Evolutionary conservation across 371 early-diverging fungal genomes (phyloP), one percentile per base, ranked within the genome.

Genomic region (Cokeromyces recurvatus): DNA sequence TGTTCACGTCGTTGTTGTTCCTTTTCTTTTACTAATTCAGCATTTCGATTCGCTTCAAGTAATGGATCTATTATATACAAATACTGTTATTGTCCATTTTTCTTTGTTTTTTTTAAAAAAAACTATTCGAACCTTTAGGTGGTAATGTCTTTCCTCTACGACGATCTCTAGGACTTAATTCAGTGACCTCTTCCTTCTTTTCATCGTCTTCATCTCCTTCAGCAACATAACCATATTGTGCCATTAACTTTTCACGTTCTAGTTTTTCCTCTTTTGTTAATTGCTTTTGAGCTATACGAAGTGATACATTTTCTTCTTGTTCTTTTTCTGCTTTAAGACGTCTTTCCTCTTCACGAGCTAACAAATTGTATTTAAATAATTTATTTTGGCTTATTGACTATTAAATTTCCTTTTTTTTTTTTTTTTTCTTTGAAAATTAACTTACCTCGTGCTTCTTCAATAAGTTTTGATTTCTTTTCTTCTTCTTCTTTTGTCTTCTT

Each of bases 151-250:
- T 61, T 68, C 77, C 19, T 65, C 74, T 44, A 25, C 59, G 59
- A 31, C 58, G 52, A 5, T 59, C 61, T 40, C 41, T 61, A 2
- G 35, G 45, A n/a, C 38, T 19, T 23, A 25, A 22, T 19, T 39
- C 37, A 4, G 36, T 19, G 5, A 31, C 36, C 9, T 48, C 22
- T 2, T 39, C 45, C 35, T 79, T 65, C 5, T 69, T 74, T 3
- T 68, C 53, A 16, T 38, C 69, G 7, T 46, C 53, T 19, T 42
- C 69, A 8, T 47, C 62, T 15, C 51, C 61, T 25, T 72, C 74
- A 37, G 72, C 63, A 10, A 69, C 56, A 37, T 77, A 80, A n/a
- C 68, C 76, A 52, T 81, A 81, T 23, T 81, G 71, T 17, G 62
- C 56, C 52, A 77, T 44, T 9, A 81, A 49, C 3, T 67, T 66